These are phyloP conservation scores for Fonsecaea pugnacius DNA, from an alignment of 2,329 filamentous ascomycete genomes.

Conservation along the genomic window DNA sequence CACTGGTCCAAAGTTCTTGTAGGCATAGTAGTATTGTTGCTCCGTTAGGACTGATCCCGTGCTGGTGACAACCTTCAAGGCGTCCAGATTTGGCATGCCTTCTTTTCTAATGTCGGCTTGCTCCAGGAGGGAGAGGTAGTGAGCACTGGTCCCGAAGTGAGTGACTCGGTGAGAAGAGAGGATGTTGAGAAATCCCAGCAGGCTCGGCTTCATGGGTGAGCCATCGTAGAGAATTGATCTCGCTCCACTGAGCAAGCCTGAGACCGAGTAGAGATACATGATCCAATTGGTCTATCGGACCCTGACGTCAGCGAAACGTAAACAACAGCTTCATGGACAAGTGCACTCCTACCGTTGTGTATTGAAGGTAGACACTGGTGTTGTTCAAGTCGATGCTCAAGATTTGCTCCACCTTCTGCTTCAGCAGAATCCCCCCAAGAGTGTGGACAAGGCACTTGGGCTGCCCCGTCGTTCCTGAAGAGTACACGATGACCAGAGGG, in stretches of 20 bases:
- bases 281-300: conserved; percentile 71
- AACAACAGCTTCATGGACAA: conserved; percentile 65
- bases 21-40: conserved; percentile 3
- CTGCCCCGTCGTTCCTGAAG: conserved; percentile 76
- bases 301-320: too few species aligned
- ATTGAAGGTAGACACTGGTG: conserved; percentile 57
- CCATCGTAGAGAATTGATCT: conserved; percentile 75
- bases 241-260: conserved; percentile 61
- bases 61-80: neutral
- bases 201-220: conserved; percentile 73
- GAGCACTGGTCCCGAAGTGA: conserved; percentile 62
- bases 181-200: conserved; percentile 65
- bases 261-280: conserved; percentile 64
- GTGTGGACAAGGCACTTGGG: conserved; percentile 85
- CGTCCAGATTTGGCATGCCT: conserved; percentile 41
- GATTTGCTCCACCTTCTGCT: conserved; percentile 12
- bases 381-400: conserved; percentile 58
- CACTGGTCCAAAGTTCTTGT: neutral
- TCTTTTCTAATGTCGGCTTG: conserved; percentile 66
- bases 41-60: neutral
- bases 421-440: conserved; percentile 35
- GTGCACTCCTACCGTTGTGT: conserved; percentile 68
- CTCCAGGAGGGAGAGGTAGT: conserved; percentile 74
- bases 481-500: conserved; percentile 75
- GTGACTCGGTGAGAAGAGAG: conserved; percentile 56